Conservation (phyloP, 2,329 filamentous ascomycete genomes). For the Colletotrichum horii region DNA sequence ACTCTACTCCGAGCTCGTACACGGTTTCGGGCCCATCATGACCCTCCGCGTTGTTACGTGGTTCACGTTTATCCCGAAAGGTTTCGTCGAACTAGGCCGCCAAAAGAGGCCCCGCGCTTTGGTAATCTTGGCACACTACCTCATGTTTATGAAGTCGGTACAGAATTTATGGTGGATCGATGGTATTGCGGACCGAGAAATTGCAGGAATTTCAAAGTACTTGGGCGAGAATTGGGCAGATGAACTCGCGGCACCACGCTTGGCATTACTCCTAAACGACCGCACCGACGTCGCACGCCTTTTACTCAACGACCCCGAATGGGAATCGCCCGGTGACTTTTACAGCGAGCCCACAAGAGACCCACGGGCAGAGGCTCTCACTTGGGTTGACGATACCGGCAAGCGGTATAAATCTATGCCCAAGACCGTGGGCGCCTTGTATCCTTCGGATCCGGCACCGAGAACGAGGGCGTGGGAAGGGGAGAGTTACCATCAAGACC, state of each 20-base stretch:
- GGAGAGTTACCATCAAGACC: not conserved
- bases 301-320: conserved; percentile 49
- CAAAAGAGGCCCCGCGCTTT: conserved; percentile 50
- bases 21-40: conserved; percentile 50
- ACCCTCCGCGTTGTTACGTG: conserved; percentile 57
- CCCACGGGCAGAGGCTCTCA: conserved; percentile 2
- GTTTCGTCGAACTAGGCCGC: conserved; percentile 49
- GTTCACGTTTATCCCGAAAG: conserved; percentile 53
- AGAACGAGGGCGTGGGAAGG: not conserved
- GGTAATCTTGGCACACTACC: conserved; percentile 58
- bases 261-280: conserved; percentile 38
- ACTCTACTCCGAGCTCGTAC: conserved; percentile 52
- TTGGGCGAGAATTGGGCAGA: conserved; percentile 46
- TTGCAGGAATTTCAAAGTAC: conserved; percentile 46
- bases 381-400: conserved; percentile 24
- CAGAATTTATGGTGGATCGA: conserved; percentile 54
- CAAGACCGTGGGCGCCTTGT: not conserved
- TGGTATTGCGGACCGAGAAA: conserved; percentile 50
- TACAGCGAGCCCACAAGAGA: not conserved
- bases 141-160: conserved; percentile 53
- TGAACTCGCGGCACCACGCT: conserved; percentile 45
- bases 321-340: conserved; percentile 35
- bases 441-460: conserved; percentile 1
- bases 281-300: conserved; percentile 42
- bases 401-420: conserved; percentile 13